Conservation (phyloP, 2,329 filamentous ascomycete species). For the Fusarium circinatum region DNA sequence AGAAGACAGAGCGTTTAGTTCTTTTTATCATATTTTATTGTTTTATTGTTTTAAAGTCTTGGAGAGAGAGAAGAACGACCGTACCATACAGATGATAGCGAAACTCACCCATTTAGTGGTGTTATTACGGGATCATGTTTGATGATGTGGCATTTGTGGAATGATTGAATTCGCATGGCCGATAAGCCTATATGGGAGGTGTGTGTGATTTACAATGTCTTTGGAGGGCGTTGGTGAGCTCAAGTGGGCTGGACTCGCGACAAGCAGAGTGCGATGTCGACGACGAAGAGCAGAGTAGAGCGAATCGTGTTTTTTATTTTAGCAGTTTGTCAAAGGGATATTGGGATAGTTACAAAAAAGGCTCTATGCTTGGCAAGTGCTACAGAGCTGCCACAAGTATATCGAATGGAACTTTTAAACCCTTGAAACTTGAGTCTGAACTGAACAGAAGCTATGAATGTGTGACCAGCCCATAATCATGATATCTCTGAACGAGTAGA, state of each 20-base stretch:
- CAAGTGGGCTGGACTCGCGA: constrained; percentile 45
- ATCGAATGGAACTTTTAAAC: constrained; percentile 30
- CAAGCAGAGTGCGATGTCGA: constrained; percentile 19
- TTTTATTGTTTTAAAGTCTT: constrained; percentile 23
- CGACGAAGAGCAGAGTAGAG: constrained; percentile 43
- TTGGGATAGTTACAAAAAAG: constrained; percentile 44
- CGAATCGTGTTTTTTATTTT: constrained; percentile 35
- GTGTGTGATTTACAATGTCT: constrained; percentile 37
- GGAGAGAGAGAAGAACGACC: constrained; percentile 30
- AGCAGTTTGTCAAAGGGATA: constrained; percentile 38
- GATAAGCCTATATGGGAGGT: constrained; percentile 41
- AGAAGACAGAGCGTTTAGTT: constrained; percentile 49
- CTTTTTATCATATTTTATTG: constrained; percentile 42
- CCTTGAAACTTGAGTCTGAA: neutral
- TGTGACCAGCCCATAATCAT: neutral
- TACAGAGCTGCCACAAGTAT: constrained; percentile 39
- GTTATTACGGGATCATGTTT: constrained; percentile 47
- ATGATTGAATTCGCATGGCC: constrained; percentile 44
- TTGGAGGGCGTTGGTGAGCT: constrained; percentile 45
- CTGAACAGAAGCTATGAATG: neutral
- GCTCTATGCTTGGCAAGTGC: constrained; percentile 41
- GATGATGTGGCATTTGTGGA: constrained; percentile 46
- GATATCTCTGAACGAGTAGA: neutral
- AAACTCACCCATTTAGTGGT: constrained; percentile 35
- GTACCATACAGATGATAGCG: constrained; percentile 41